Base-by-base conservation (phyloP, 345 rosid genomes). In the Gossypium arboreum region DNA sequence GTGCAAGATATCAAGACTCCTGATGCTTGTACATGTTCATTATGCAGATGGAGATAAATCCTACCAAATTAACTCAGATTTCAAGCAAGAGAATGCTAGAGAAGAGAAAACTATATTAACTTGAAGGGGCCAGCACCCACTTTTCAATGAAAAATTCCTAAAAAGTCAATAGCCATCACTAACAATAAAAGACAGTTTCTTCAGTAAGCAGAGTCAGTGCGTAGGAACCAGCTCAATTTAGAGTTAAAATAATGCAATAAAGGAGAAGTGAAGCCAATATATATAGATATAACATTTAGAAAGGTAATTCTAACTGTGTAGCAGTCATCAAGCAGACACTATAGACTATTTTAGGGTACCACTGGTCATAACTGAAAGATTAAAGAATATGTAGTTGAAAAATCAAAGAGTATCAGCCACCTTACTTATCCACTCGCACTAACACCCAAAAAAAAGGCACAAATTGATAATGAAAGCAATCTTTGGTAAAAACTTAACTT, bases 401-500 rank as follows among this genome's bases (percentile, higher is more conserved):
- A 50, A 74, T 57, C 55, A 16, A 56, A 25, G 62, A 68, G 57
- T 3, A 54, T 29, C 45, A 69, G 11, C 52, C 52, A 55, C 44
- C 52, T 18, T 60, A 60, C 39, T 27, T 18, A 43, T 64, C 16
- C 68, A 63, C 48, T 34, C 47, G 18, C 59, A 55, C 25, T 18
- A 0, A n/a, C 24, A 7, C 52, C 41, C 57, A 73, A 76, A 63
- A 66, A 17, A 16, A 27, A 63, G 17, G 54, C 54, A 56, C 24
- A 63, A 29, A n/a, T 39, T 58, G 54, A 65, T 16, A 15, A 59
- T 20, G n/a, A n/a, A 81, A 56, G 62, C 75, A 47, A 16, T 13
- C 54, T 75, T 48, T 27, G 25, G 44, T 43, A 83, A 48, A 73
- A 82, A 84, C 88, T 89, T 71, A 92, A 85, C 99, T 93, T 87